Evolutionary conservation across 495 filamentous ascomycete genomes (phyloP), one percentile per base, ranked within the genome.

Genomic region (Aspergillus bertholletiae): DNA sequence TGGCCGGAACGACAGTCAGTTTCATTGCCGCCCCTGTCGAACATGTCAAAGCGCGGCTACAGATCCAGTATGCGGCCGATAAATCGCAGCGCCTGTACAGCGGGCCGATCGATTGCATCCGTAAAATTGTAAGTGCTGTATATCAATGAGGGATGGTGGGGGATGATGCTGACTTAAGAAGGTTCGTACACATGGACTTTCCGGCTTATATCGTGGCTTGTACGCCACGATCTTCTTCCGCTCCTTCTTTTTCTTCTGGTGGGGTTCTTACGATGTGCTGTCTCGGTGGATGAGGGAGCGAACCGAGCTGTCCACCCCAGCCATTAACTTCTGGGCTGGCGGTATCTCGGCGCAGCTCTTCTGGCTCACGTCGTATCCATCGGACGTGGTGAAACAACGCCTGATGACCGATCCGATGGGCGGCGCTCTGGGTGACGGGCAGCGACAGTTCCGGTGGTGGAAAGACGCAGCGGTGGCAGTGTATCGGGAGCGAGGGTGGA

Each of bases 201-300:
- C 68, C 13, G 93, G 93, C 15, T 66, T 97, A 1, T 97, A 90
- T 72, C 90, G 90, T 61, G 94, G 94, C 0, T 74, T 98, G 30
- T 76, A 67, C 26, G 88, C 94, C 1, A 98, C 94, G 0, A 75
- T 97, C 27, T 61, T 98, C 47, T 97, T 97, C 74, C 81, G 94
- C 21, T 83, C 86, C 5, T 95, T 91, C 71, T 98, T 98, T 79
- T 96, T 96, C 80, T 94, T 88, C 75, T 96, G 91, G 93, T 98
- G 94, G 94, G 87, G 87, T 11, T 86, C 83, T 32, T 98, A 98
- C 72, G 92, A 96, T 57, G 49, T 96, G 18, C 77, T 97, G 53
- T 89, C 88, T 15, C 75, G 84, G 18, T 66, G 79, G 53, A 74
- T 98, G 63, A 69, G 78, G 35, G 69, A 82, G 21, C 74, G 82